Percentiles rank a stretch among this genome's conserved stretches.
phyloP scores from a whole-genome alignment of 345 rosid genomes.

The Conringia planisiliqua region DNA sequence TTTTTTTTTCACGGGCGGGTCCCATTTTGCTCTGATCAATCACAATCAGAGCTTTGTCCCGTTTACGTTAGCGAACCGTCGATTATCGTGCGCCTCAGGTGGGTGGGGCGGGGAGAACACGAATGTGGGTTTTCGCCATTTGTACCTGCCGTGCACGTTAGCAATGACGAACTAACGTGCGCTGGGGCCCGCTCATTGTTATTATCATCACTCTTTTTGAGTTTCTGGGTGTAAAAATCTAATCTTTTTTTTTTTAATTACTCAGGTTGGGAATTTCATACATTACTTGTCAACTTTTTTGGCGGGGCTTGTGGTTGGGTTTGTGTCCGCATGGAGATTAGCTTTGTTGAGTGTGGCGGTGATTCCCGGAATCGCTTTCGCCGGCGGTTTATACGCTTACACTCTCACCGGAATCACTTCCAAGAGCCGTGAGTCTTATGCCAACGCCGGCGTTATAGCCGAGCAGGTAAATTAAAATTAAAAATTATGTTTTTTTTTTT shows the following conservation, averaged over 20 bases:
- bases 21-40: constrained; percentile 36
- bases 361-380: constrained; percentile 98
- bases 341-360: constrained; percentile 94
- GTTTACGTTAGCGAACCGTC: constrained; percentile 27
- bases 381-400: constrained; percentile 96
- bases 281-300: constrained; percentile 94
- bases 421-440: constrained; percentile 95
- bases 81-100: constrained; percentile 21
- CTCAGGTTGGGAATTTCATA: constrained; percentile 93
- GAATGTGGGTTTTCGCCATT: not conserved
- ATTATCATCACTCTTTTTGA: constrained; percentile 2
- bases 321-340: constrained; percentile 97
- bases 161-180: constrained; percentile 38
- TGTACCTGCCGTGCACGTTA: constrained; percentile 31
- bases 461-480: too few relatives aligned
- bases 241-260: not conserved
- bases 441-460: constrained; percentile 91
- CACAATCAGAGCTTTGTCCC: constrained; percentile 3
- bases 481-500: not conserved
- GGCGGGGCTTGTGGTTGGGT: constrained; percentile 98
- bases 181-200: constrained; percentile 15
- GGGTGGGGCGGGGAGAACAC: not conserved
- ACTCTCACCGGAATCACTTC: constrained; percentile 97
- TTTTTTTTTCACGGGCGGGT: constrained; percentile 39
- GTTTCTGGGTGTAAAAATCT: constrained; percentile 7